These are phyloP conservation scores for Penicillium silybi DNA, from an alignment of 495 filamentous ascomycete species.

Conservation along the genomic window DNA sequence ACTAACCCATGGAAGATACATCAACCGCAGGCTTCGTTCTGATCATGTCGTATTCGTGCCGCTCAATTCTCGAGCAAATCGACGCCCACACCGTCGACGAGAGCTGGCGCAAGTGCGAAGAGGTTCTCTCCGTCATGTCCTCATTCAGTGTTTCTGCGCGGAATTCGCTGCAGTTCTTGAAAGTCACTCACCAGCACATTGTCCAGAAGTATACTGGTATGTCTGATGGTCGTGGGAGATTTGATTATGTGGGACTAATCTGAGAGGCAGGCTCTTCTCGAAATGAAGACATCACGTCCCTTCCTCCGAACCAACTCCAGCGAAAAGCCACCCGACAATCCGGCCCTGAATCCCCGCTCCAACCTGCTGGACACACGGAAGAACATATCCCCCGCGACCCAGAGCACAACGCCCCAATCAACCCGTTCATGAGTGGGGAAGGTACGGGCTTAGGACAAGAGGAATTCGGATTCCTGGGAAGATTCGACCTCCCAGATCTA, in stretches of 20 bases:
- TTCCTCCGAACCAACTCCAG: slow-evolving; percentile 1
- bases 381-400: not conserved
- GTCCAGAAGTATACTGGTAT: slow-evolving; percentile 20
- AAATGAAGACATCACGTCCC: not conserved
- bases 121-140: slow-evolving; percentile 27
- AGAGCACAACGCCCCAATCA: slow-evolving; percentile 5
- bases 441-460: slow-evolving; percentile 21
- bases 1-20: slow-evolving; percentile 24
- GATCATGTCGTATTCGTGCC: slow-evolving; percentile 33
- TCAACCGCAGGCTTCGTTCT: slow-evolving; percentile 41
- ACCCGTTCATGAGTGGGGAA: slow-evolving; percentile 21
- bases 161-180: slow-evolving; percentile 32
- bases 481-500: slow-evolving; percentile 34
- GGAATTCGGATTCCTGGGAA: slow-evolving; percentile 29
- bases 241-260: not conserved
- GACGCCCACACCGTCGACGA: slow-evolving; percentile 15
- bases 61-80: slow-evolving; percentile 22
- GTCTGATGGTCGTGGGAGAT: not conserved
- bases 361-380: slow-evolving; percentile 1
- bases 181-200: slow-evolving; percentile 23
- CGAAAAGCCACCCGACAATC: not conserved
- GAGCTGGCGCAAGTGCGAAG: slow-evolving; percentile 29
- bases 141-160: slow-evolving; percentile 27
- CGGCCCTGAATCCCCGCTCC: not conserved
- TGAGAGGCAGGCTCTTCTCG: not conserved